Evolutionary conservation across 441 rosid species (phyloP), one percentile per base, ranked within the genome.

Genomic region (Arabidopsis lyrata): DNA sequence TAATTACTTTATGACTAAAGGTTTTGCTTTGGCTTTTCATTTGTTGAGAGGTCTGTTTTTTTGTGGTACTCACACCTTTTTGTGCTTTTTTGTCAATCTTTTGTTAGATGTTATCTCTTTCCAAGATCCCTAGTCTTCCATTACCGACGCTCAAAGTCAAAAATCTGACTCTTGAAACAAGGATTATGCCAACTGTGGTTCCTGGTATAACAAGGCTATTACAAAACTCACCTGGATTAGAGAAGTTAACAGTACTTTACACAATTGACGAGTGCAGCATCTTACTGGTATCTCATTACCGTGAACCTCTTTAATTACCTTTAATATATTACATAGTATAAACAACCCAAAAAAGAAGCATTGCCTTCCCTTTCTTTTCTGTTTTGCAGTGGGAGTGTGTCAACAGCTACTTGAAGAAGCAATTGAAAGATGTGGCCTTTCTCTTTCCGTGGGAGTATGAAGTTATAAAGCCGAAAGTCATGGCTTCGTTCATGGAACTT

Each of bases 61-160:
- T 47, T 5, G 31, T 29, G 52, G n/a, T 22, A 24, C 15, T 24
- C 7, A 52, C 27, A 5, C 1, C 0, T 24, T 13, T 52, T 1
- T 27, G 5, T 12, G 44, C 5, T 12, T 2, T 39, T 39, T 39
- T 0, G 14, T 39, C 44, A 12, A 39, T 39, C 44, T 24, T 27
- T 27, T 57, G 39, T 34, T n/a, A 57, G 63, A 57, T 57, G 2
- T 10, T 57, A 57, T 57, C 65, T 13, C 48, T 60, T 11, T 22
- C 47, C 22, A 18, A 35, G 65, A 9, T 60, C 15, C 22, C 15
- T 38, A 14, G 10, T 60, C 27, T 13, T 6, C 47, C 31, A 20
- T 60, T 60, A 5, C 48, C 32, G 52, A 35, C 11, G 18, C 22
- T 32, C 24, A 57, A 57, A 8, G 35, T 35, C 24, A 57, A 8